Base-by-base conservation (phyloP, 257 asterid species). In the Solanum paucissectum region DNA sequence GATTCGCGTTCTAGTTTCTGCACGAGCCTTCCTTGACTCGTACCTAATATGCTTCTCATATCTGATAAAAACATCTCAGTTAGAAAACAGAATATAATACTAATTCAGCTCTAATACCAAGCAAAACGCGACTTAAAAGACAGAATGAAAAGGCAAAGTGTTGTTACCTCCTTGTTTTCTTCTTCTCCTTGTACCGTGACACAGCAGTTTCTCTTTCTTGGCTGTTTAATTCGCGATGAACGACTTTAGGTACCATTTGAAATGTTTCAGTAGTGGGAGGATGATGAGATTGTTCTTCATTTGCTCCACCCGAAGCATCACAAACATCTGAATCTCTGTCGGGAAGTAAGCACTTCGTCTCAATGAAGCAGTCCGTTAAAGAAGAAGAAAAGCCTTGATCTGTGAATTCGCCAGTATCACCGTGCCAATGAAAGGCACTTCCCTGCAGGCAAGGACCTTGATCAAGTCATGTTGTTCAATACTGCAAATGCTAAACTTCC, bases 21-120 rank as follows among this genome's bases (percentile, higher is more conserved):
- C 99, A 12, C 99, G 94, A 46, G 91, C 97, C 87, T 94, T 97
- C 88, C 99, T 88, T 18, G 98, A 95, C 90, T 96, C 99, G 4
- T 97, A 97, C 84, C 99, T 93, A 21, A 97, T 91, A 55, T 95
- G 98, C 95, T 93, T 96, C 40, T 97, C 99, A 76, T 93, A 97
- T 94, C 99, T 97, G 92, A 37, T 52, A 27, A 34, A 52, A 33
- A 29, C 33, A 73, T 64, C 21, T 68, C 46, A 87, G 87, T 27
- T 46, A 83, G 33, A n/a, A 36, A n/a, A 85, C 42, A 23, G 16
- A 27, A 34, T 25, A 72, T n/a, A 77, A 77, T 25, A 76, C 36
- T 3, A 42, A 79, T 79, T 36, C 4, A 79, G 64, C 25, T 9
- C 32, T 23, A 23, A 62, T 9, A 23, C 69, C 69, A 62, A 62